Evolutionary conservation across 2,329 filamentous ascomycete genomes (phyloP).

Genomic region (Aureobasidium sp.): DNA sequence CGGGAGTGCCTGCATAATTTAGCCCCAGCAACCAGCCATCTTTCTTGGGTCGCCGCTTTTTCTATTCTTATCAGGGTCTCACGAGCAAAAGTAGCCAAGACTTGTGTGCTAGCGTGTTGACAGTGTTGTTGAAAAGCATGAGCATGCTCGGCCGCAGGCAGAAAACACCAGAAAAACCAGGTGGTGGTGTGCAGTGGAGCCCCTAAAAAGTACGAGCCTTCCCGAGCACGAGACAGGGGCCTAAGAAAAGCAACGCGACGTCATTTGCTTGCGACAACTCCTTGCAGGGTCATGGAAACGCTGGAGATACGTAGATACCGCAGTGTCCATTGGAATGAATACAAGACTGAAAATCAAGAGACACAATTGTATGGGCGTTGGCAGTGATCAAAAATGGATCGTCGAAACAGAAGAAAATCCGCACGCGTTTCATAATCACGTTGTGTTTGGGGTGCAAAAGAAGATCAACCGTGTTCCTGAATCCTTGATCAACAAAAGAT

Average conservation of each 20-base stretch:
- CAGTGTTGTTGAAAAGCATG: conserved; percentile 9
- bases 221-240: conserved; percentile 5
- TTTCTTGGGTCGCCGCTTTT: neutral
- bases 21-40: conserved; percentile 11
- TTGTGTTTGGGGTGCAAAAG: neutral
- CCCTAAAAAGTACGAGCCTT: conserved; percentile 9
- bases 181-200: conserved; percentile 7
- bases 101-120: conserved; percentile 1
- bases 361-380: neutral
- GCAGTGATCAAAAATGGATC: neutral
- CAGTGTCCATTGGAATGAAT: neutral
- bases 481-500: neutral
- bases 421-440: neutral
- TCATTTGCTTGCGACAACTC: conserved; percentile 11
- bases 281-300: neutral
- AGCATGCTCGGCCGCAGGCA: neutral
- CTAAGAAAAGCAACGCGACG: conserved; percentile 6
- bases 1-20: conserved; percentile 13
- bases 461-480: conserved; percentile 5
- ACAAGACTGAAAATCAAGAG: neutral
- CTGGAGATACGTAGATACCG: neutral
- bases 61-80: conserved; percentile 5
- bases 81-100: neutral
- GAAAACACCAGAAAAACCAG: neutral
- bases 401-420: neutral